Base-by-base conservation (phyloP, 2,329 filamentous ascomycete genomes). In the Arthrinium puccinioides region DNA sequence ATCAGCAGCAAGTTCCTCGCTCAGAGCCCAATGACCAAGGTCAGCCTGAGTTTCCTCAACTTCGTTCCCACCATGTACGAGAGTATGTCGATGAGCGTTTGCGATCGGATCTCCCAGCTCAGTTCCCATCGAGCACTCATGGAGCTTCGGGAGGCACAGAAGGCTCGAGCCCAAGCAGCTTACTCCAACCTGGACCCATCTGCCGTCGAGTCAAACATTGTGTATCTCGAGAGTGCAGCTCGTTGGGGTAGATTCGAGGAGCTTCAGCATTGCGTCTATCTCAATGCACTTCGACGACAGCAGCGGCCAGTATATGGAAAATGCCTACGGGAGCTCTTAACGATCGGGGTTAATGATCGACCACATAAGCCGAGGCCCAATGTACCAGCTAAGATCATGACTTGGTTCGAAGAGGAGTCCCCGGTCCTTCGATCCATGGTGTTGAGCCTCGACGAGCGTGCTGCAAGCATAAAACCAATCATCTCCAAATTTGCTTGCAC, bases 401-500 rank as follows among this genome's bases (percentile, higher is more conserved):
- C 80, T 39, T 92, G 87, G 86, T 77, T 88, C 40, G 78, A 84
- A 36, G 77, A 81, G 44, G 79, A 81, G 38, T 85, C 85, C 1
- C 69, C 70, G 6, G 56, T 74, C 16, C 65, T 89, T 33, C 68
- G 69, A 25, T 68, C 74, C 4, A 76, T 92, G 62, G 76, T 92
- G n/a, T 77, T 81, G 14, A 87, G 81, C 0, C 59, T 94, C 1
- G 74, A 82, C 27, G 74, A 87, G 50, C 81, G 88, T 18, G 81
- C 88, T 2, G 73, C 79, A 36, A 69, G 71, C 11, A 70, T 94
- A 61, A 82, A 90, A 51, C 79, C 77, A 1, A 80, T 75, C 3
- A 82, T 98, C 37, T 79, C 84, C 45, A 87, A 90, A 55, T 98
- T 96, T 52, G 87, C 85, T 1, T 98, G 90, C 51, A 80, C 95